These are phyloP conservation scores for Hemileccinum hortonii DNA, from an alignment of 1,284 basidiomycete species.

Conservation along the genomic window DNA sequence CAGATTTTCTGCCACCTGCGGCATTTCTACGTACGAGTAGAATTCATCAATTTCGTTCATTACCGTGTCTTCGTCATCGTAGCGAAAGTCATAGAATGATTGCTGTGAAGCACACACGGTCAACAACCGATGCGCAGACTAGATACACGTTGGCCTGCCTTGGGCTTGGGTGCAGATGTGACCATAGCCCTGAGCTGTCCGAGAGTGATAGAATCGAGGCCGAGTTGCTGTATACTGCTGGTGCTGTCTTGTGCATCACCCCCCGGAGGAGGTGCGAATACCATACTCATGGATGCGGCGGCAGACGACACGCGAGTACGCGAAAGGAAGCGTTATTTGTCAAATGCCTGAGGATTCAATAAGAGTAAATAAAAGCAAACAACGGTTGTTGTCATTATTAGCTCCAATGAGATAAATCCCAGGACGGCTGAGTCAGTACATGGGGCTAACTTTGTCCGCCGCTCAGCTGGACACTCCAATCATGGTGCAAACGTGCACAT, in stretches of 20 bases:
- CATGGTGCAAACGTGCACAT: slow-evolving; percentile 10
- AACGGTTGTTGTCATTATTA: not conserved
- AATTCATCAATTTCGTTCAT: slow-evolving; percentile 98
- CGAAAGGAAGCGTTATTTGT: slow-evolving; percentile 22
- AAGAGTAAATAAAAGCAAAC: slow-evolving; percentile 25
- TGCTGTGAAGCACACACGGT: slow-evolving; percentile 49
- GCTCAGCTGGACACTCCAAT: slow-evolving; percentile 16
- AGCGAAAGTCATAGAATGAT: slow-evolving; percentile 85
- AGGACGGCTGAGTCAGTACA: slow-evolving; percentile 9
- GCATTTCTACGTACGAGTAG: slow-evolving; percentile 96
- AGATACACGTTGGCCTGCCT: slow-evolving; percentile 46
- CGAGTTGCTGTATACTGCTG: slow-evolving; percentile 30
- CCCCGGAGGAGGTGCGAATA: slow-evolving; percentile 26
- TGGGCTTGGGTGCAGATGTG: slow-evolving; percentile 68
- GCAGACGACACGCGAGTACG: not conserved
- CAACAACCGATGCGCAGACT: slow-evolving; percentile 12
- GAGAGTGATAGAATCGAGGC: slow-evolving; percentile 73
- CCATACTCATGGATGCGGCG: slow-evolving; percentile 25
- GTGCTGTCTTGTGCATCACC: slow-evolving; percentile 27
- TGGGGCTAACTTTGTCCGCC: slow-evolving; percentile 11
- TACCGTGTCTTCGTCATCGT: slow-evolving; percentile 93
- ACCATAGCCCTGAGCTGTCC: slow-evolving; percentile 80
- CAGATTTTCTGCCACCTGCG: slow-evolving; percentile 85
- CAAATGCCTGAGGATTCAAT: slow-evolving; percentile 30
- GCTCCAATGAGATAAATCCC: not conserved